Evolutionary conservation across 1,139 yeast species (phyloP).

Genomic region (Lodderomyces beijingensis): DNA sequence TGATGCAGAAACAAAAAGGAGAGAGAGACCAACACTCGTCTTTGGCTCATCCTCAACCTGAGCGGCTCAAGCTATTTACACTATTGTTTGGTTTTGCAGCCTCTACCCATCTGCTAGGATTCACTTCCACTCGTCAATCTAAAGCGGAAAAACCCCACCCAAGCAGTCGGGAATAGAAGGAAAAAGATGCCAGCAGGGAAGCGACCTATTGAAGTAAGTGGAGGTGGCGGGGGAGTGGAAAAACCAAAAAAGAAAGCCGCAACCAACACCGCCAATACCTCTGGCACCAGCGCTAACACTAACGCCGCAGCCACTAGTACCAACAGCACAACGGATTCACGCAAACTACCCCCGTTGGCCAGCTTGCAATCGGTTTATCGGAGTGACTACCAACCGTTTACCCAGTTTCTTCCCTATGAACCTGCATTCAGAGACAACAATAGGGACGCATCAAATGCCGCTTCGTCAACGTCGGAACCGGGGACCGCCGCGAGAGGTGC

Average conservation of each 20-base stretch:
- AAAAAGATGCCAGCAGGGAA: not conserved
- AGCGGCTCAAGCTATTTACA: too few relatives aligned
- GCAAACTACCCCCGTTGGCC: slow-evolving; percentile 4
- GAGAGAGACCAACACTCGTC: too few relatives aligned
- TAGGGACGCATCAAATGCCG: not conserved
- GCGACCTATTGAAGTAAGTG: too few relatives aligned
- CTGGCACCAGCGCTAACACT: not conserved
- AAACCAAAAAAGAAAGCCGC: slow-evolving; percentile 1
- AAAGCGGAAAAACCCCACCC: too few relatives aligned
- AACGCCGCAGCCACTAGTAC: slow-evolving; percentile 2
- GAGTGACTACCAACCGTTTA: slow-evolving; percentile 6
- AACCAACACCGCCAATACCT: not conserved
- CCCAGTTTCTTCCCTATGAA: slow-evolving; percentile 8
- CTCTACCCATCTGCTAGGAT: too few relatives aligned
- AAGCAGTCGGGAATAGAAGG: too few relatives aligned
- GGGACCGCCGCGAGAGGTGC: too few relatives aligned
- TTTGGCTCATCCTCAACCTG: too few relatives aligned
- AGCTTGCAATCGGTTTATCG: slow-evolving; percentile 4
- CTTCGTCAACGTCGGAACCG: not conserved
- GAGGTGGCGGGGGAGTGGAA: too few relatives aligned
- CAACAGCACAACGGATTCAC: not conserved
- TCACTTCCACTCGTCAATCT: too few relatives aligned
- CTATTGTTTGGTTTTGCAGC: too few relatives aligned
- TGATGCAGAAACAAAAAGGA: too few relatives aligned
- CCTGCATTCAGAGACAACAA: slow-evolving; percentile 6